Percentiles rank a stretch among this genome's conserved stretches.
These are phyloP conservation scores for Polysphondylium violaceum DNA, from an alignment of 78 protist species.

Conservation along the genomic window DNA sequence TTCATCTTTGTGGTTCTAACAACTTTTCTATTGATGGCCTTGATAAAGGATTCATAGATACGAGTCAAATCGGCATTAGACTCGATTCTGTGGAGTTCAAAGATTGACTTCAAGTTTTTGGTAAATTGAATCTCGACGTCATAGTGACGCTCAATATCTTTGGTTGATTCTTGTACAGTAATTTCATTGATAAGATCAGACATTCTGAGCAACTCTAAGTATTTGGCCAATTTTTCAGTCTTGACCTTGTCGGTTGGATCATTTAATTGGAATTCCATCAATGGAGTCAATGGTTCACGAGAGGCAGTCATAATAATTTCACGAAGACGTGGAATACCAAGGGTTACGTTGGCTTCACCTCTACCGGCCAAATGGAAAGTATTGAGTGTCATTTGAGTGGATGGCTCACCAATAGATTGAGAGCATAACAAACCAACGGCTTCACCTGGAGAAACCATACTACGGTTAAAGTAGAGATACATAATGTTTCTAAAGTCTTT, in stretches of 20 bases:
- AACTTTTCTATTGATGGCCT: constrained; percentile 4
- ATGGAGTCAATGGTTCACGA: constrained; percentile 68
- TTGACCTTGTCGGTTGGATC: constrained; percentile 54
- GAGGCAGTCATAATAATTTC: constrained; percentile 95
- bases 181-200: constrained; percentile 51
- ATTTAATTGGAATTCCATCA: constrained; percentile 63
- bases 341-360: constrained; percentile 94
- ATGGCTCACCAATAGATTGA: constrained; percentile 99
- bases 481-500: constrained; percentile 78
- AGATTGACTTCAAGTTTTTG: not conserved
- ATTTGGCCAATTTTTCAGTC: constrained; percentile 71
- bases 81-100: not conserved
- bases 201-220: constrained; percentile 65
- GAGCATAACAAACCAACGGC: constrained; percentile 97
- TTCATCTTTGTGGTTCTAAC: not conserved
- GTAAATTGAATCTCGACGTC: constrained; percentile 29
- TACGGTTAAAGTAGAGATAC: constrained; percentile 84
- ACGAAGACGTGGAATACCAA: constrained; percentile 98
- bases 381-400: constrained; percentile 99
- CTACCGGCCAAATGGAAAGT: constrained; percentile 98
- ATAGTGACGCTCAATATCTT: constrained; percentile 50
- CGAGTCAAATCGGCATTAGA: constrained; percentile 1
- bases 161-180: constrained; percentile 45
- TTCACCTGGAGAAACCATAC: constrained; percentile 93
- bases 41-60: constrained; percentile 5